A percentile compares a stretch with the other conserved stretches of the same genome.
These are phyloP conservation scores for Saposhnikovia divaricata DNA, from an alignment of 129 eudicot genomes.

Conservation along the genomic window DNA sequence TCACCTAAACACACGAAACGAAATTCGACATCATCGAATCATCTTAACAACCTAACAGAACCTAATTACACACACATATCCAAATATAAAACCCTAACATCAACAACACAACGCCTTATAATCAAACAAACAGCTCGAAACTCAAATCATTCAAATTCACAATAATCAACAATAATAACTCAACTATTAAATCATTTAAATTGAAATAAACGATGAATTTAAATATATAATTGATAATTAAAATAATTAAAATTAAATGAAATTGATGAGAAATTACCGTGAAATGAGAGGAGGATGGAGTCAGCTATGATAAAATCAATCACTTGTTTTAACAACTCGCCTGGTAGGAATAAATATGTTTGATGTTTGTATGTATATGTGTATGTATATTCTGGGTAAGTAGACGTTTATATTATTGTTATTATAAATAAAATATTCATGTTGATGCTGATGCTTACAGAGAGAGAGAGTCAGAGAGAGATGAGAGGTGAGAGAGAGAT, in stretches of 20 bases:
- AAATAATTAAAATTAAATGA: not conserved
- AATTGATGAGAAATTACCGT: not conserved
- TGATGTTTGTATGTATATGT: not conserved
- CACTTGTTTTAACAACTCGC: not conserved
- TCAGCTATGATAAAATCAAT: not conserved
- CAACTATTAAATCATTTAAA: not conserved
- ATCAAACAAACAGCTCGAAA: not conserved
- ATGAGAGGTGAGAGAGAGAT: not conserved
- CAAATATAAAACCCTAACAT: not conserved
- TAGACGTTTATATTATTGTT: not conserved
- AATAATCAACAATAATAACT: not conserved
- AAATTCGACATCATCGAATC: too few relatives aligned
- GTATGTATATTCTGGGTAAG: not conserved
- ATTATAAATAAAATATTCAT: not conserved
- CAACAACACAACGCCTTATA: not conserved
- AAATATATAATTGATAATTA: not conserved
- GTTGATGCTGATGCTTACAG: not conserved
- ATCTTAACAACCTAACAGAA: not conserved
- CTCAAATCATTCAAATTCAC: not conserved
- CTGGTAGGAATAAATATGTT: too few relatives aligned
- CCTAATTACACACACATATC: too few relatives aligned
- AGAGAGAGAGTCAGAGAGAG: not conserved
- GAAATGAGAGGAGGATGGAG: not conserved
- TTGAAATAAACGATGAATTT: not conserved
- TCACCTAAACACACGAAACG: too few relatives aligned